Evolutionary conservation across 208 protist species (phyloP), one percentile per base, ranked within the genome.

Genomic region (Leptomonas seymouri): DNA sequence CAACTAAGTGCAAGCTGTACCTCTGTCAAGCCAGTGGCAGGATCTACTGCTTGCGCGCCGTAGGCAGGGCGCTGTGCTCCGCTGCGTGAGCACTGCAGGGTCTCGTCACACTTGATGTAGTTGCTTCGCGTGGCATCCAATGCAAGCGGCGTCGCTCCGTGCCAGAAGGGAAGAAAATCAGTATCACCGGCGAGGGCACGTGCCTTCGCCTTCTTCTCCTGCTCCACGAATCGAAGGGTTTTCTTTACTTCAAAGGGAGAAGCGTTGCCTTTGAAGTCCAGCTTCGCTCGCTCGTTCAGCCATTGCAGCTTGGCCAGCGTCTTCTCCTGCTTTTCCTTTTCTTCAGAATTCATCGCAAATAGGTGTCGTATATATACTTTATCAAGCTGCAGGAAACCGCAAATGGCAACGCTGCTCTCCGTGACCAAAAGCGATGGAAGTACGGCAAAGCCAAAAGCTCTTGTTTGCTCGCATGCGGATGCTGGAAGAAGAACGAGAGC

Each of bases 201-300:
- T n/a, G 50, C 51, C 28, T 44, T 62, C 14, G 69, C 23, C 48
- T 79, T 76, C 30, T 80, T 80, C 23, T 56, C 59, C 25, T 78
- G 61, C 50, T 85, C 80, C 4, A 96, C 89, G 5, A 74, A 82
- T 56, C 82, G 76, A 27, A 84, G 79, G 11, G 85, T 93, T 63
- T 93, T 93, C 27, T 67, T 50, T 2, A 46, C 42, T 53, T 93
- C 89, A 75, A 93, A 94, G 4, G 86, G 81, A 0, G 82, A 25
- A 15, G 91, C 87, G 64, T 96, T 96, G 0, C 89, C 89, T n/a
- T 89, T 92, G 71, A 89, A 96, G 39, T 90, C 87, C 23, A 67
- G 54, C 28, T 89, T 85, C 42, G 67, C 81, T 16, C 89, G 78
- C 60, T 93, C 85, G 45, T 73, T 91, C 21, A 94, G 46, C 88